These are phyloP conservation scores for Kluyveromyces nonfermentans DNA, from an alignment of 805 yeast genomes.

Conservation along the genomic window DNA sequence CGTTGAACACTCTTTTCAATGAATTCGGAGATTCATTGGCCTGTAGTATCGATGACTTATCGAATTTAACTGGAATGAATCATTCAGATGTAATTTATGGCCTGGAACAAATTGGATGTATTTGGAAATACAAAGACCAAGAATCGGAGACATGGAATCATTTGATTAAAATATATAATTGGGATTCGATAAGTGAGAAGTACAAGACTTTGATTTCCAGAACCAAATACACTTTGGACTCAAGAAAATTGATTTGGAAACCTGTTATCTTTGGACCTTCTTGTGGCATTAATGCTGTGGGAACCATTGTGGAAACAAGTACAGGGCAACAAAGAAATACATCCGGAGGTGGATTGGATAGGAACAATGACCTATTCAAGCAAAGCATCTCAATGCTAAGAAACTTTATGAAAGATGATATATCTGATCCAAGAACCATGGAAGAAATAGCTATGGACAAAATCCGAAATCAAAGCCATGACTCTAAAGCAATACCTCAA, in stretches of 20 bases:
- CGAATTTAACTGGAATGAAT: conserved; percentile 74
- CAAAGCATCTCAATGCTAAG: conserved; percentile 45
- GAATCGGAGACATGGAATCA: conserved; percentile 38
- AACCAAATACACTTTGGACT: conserved; percentile 41
- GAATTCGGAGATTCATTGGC: conserved; percentile 7
- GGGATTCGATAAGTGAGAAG: conserved; percentile 30
- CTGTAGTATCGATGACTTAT: conserved; percentile 50
- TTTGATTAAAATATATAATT: conserved; percentile 42
- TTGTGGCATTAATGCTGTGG: conserved; percentile 60
- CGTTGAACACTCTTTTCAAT: conserved; percentile 14
- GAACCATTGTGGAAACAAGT: conserved; percentile 25
- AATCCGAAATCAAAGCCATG: conserved; percentile 24
- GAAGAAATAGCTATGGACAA: conserved; percentile 48
- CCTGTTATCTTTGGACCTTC: conserved; percentile 79
- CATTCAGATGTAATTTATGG: conserved; percentile 82
- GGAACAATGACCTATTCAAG: conserved; percentile 28
- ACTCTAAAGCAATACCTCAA: neutral
- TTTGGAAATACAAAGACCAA: conserved; percentile 24
- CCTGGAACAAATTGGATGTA: conserved; percentile 62
- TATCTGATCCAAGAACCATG: conserved; percentile 50
- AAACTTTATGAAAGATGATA: conserved; percentile 58
- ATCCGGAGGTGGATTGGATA: conserved; percentile 2
- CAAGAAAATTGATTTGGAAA: conserved; percentile 60
- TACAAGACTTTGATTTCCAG: conserved; percentile 45
- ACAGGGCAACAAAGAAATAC: conserved; percentile 10